Evolutionary conservation across 208 protist species (phyloP).

Genomic region (Trichomonas gallinae): DNA sequence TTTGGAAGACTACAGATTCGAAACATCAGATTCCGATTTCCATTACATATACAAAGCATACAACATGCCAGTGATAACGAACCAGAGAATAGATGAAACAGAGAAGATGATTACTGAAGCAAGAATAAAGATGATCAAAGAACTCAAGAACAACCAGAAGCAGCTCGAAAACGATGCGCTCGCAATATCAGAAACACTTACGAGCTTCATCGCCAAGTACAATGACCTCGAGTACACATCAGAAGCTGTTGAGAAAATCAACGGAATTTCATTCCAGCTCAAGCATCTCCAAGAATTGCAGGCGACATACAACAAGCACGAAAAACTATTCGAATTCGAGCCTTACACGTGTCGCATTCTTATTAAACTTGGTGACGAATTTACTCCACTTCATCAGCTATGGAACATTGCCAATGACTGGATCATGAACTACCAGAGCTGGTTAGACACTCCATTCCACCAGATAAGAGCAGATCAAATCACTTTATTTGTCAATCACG

Average conservation of each 20-base stretch:
- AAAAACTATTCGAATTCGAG: conserved; percentile 6
- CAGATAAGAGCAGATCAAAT: background rate
- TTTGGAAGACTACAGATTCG: background rate
- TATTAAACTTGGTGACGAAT: background rate
- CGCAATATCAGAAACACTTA: background rate
- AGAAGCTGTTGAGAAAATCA: background rate
- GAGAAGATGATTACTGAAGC: background rate
- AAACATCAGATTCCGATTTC: background rate
- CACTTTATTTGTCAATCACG: background rate
- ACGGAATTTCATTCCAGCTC: background rate
- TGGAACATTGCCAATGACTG: background rate
- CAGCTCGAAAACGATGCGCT: background rate
- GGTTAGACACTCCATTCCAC: background rate
- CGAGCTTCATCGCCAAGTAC: background rate
- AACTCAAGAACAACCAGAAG: background rate
- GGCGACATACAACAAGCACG: background rate
- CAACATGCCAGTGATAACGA: background rate
- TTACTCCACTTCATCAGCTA: background rate
- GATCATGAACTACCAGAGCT: background rate
- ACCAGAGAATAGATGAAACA: background rate
- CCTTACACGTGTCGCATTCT: background rate
- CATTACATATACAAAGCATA: background rate
- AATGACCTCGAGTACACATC: background rate
- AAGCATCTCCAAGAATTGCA: background rate
- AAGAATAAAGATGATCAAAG: background rate